Conservation (phyloP, 306 rosid genomes). For the Cucurbita ficifolia region DNA sequence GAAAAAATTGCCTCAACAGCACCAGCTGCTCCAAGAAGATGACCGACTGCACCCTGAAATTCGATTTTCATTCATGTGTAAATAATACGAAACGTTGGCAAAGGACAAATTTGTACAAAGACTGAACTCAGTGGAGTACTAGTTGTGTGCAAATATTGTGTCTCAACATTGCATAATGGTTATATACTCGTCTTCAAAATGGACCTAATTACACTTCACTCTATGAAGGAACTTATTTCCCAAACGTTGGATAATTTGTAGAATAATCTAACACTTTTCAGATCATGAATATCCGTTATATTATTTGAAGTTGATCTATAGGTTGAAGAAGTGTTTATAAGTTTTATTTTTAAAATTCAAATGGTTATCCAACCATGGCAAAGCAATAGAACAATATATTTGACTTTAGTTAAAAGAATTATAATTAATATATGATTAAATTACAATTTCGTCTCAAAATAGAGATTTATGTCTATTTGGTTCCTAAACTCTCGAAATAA, state of each 20-base stretch:
- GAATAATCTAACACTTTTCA: not conserved
- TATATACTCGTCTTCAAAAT: not conserved
- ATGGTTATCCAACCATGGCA: too few relatives aligned
- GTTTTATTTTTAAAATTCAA: too few relatives aligned
- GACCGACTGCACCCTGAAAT: constrained; percentile 84
- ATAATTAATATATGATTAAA: not conserved
- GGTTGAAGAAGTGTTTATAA: too few relatives aligned
- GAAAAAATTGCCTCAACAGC: constrained; percentile 96
- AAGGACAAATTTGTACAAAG: not conserved
- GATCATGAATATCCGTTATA: not conserved
- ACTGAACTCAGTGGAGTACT: not conserved
- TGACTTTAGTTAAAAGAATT: not conserved
- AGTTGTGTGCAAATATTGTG: not conserved
- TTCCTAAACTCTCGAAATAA: not conserved
- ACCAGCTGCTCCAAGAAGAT: constrained; percentile 94
- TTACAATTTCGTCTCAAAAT: too few relatives aligned
- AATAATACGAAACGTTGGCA: not conserved
- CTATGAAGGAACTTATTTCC: not conserved
- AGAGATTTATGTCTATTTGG: too few relatives aligned
- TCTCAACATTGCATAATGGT: not conserved
- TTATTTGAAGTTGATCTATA: too few relatives aligned
- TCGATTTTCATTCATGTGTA: constrained; percentile 6
- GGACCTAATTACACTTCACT: too few relatives aligned
- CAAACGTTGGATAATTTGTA: not conserved
- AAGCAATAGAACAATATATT: not conserved